These are phyloP conservation scores for Leccinum incarnatum DNA, from an alignment of 768 basidiomycete species.

Conservation along the genomic window DNA sequence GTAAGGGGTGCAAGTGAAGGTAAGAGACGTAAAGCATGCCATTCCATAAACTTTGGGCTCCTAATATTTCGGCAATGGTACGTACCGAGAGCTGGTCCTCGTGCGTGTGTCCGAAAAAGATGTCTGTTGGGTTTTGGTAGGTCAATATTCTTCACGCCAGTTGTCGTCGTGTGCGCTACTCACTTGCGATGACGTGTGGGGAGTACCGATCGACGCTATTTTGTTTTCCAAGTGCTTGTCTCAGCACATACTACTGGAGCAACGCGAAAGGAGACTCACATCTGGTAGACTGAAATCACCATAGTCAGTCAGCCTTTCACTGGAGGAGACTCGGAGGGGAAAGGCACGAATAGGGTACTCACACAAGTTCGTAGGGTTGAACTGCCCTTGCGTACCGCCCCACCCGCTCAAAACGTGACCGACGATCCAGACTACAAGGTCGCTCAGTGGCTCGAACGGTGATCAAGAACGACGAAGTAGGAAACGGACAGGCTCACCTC, in stretches of 20 bases:
- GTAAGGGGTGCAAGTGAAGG: background rate
- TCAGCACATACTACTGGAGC: background rate
- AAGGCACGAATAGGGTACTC: constrained; percentile 9
- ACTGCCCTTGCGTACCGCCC: constrained; percentile 40
- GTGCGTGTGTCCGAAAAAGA: constrained; percentile 74
- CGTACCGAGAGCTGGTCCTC: constrained; percentile 63
- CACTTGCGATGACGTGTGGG: constrained; percentile 24
- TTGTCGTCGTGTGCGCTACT: constrained; percentile 6
- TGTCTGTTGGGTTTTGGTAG: constrained; percentile 35
- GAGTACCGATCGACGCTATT: constrained; percentile 28
- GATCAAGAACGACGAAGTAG: background rate
- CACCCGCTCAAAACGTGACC: constrained; percentile 51
- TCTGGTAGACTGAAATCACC: constrained; percentile 41
- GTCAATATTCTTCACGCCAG: background rate
- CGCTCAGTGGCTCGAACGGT: background rate
- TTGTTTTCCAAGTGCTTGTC: background rate
- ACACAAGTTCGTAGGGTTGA: constrained; percentile 46
- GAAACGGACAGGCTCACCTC: constrained; percentile 29
- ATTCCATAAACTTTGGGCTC: background rate
- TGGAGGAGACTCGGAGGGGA: background rate
- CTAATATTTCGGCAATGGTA: background rate
- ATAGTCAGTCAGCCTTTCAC: background rate
- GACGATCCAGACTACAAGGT: constrained; percentile 43
- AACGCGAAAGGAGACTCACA: constrained; percentile 26
- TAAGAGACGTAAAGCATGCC: background rate